These are phyloP conservation scores for Porcisia deanei DNA, from an alignment of 208 protist genomes.

Conservation along the genomic window DNA sequence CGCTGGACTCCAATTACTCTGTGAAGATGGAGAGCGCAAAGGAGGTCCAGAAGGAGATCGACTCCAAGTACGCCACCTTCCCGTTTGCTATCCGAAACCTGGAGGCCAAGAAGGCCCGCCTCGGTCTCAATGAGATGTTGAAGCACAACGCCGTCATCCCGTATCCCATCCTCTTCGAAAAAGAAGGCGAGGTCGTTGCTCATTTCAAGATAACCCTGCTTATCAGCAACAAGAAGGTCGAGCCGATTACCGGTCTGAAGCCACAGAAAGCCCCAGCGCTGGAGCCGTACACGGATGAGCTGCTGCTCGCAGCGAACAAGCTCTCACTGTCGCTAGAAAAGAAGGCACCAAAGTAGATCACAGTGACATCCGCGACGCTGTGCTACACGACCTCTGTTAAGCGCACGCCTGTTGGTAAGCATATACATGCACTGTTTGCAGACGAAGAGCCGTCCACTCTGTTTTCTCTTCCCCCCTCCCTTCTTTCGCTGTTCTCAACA, in stretches of 20 bases:
- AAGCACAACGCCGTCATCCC: conserved; percentile 95
- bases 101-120: conserved; percentile 93
- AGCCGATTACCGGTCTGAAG: conserved; percentile 89
- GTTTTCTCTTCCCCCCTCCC: background rate
- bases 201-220: conserved; percentile 93
- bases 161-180: conserved; percentile 97
- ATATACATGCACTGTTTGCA: background rate
- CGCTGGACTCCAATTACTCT: conserved; percentile 94
- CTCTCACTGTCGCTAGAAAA: conserved; percentile 85
- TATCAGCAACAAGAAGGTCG: conserved; percentile 90
- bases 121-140: conserved; percentile 96
- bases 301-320: conserved; percentile 81
- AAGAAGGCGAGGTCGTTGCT: conserved; percentile 87
- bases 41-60: conserved; percentile 95
- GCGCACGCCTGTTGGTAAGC: background rate
- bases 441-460: background rate
- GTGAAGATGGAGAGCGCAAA: conserved; percentile 98
- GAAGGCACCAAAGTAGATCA: conserved; percentile 22
- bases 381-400: background rate
- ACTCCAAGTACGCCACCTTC: conserved; percentile 93
- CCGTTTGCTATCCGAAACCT: conserved; percentile 95
- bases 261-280: conserved; percentile 80
- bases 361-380: background rate
- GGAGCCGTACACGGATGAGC: conserved; percentile 82
- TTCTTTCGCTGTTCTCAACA: background rate